Evolutionary conservation across 2,329 filamentous ascomycete species (phyloP).

Genomic region (Cadophora sp.): DNA sequence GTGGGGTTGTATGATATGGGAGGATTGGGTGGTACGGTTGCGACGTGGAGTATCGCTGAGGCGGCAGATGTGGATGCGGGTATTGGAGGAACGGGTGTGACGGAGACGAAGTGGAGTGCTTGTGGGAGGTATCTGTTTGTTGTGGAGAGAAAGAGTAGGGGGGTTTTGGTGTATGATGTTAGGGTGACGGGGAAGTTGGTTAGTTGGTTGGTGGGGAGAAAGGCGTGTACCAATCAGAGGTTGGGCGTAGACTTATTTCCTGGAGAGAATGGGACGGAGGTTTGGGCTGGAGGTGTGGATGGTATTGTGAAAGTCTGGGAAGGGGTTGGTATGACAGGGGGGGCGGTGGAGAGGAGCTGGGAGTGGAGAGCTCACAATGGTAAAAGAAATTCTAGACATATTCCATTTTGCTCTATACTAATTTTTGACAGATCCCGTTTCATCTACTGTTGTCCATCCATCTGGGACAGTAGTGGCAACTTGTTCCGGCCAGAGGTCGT

Average conservation of each 20-base stretch:
- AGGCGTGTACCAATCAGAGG: constrained; percentile 61
- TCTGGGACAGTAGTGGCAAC: constrained; percentile 46
- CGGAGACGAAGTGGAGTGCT: constrained; percentile 66
- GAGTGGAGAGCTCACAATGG: constrained; percentile 46
- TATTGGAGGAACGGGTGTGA: constrained; percentile 67
- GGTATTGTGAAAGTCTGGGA: constrained; percentile 67
- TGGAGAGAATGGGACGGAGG: constrained; percentile 58
- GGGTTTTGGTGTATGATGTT: constrained; percentile 68
- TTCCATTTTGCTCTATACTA: constrained; percentile 8
- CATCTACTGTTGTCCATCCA: constrained; percentile 43
- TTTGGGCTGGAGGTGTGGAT: constrained; percentile 65
- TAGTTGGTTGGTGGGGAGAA: constrained; percentile 58
- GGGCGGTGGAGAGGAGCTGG: constrained; percentile 39
- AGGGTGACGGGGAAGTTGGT: constrained; percentile 64
- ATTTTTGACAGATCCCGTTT: constrained; percentile 38
- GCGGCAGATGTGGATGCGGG: constrained; percentile 58
- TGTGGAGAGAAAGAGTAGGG: constrained; percentile 62
- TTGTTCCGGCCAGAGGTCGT: constrained; percentile 44
- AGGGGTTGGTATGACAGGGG: constrained; percentile 58
- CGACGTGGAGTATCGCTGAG: constrained; percentile 64
- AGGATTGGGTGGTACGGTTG: constrained; percentile 59
- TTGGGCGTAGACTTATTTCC: constrained; percentile 62
- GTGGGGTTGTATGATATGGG: constrained; percentile 68
- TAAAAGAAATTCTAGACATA: constrained; percentile 27
- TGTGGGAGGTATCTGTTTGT: constrained; percentile 69